Conservation (phyloP, 2,329 filamentous ascomycete genomes). For the Colletotrichum limetticola region DNA sequence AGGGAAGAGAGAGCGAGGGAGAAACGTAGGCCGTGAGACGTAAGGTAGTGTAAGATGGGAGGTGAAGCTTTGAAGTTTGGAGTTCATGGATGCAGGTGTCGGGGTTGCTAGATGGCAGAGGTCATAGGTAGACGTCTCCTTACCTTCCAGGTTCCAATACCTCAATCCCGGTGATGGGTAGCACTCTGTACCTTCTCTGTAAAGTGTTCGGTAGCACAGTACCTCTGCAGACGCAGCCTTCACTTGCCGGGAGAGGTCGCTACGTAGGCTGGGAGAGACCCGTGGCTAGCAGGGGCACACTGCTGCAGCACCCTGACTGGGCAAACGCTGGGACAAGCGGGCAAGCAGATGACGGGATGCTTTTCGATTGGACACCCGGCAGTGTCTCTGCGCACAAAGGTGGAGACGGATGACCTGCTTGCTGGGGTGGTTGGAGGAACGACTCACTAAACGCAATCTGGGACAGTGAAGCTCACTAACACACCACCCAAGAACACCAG, state of each 20-base stretch:
- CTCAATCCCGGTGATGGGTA: no score
- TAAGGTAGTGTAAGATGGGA: slow-evolving; percentile 15
- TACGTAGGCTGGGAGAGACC: slow-evolving; percentile 15
- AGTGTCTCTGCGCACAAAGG: slow-evolving; percentile 8
- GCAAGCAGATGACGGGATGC: slow-evolving; percentile 26
- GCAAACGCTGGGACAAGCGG: slow-evolving; percentile 10
- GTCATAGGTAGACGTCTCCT: slow-evolving; percentile 1
- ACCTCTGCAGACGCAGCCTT: background rate
- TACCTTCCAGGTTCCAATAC: no score
- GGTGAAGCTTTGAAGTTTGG: slow-evolving; percentile 29
- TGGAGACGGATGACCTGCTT: slow-evolving; percentile 31
- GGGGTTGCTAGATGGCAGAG: slow-evolving; percentile 16
- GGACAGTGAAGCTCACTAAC: slow-evolving; percentile 18
- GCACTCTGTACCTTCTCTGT: no score
- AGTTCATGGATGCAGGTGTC: slow-evolving; percentile 28
- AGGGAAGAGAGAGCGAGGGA: background rate
- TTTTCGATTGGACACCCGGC: slow-evolving; percentile 19
- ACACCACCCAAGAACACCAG: background rate
- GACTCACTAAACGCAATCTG: slow-evolving; percentile 2
- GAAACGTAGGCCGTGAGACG: background rate
- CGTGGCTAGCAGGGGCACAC: slow-evolving; percentile 20
- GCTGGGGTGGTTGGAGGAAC: slow-evolving; percentile 15
- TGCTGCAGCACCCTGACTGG: slow-evolving; percentile 25
- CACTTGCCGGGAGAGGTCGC: background rate
- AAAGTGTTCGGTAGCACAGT: background rate